phyloP scores from a whole-genome alignment of 2,329 filamentous ascomycete species.

The Colletotrichum ledebouriae region DNA sequence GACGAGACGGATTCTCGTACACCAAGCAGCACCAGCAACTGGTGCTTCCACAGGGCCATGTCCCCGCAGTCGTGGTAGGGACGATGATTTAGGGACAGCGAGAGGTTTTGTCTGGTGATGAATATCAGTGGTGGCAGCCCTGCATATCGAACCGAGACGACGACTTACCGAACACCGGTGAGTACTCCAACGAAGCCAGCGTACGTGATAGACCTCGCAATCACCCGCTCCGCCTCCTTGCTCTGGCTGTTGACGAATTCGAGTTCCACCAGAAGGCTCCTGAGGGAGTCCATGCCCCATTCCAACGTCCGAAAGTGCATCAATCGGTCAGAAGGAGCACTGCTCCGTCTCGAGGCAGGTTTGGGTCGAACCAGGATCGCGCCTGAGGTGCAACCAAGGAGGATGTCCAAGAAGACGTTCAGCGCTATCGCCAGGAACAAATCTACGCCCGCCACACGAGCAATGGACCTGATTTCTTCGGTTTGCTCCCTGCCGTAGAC shows the following conservation, averaged over 20 bases:
- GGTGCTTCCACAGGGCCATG: conserved; percentile 58
- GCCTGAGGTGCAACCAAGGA: conserved; percentile 74
- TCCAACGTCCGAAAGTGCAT: conserved; percentile 68
- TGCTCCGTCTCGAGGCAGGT: not conserved
- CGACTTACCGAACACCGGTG: conserved; percentile 60
- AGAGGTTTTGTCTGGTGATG: conserved; percentile 53
- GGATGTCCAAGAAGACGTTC: conserved; percentile 70
- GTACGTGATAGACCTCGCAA: conserved; percentile 64
- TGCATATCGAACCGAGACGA: not conserved
- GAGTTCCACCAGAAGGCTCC: conserved; percentile 64
- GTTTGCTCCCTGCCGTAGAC: conserved; percentile 68
- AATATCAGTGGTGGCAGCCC: not conserved
- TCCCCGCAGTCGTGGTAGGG: conserved; percentile 59
- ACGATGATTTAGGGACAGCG: conserved; percentile 65
- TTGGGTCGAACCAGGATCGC: not conserved
- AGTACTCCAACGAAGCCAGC: conserved; percentile 65
- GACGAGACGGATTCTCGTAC: conserved; percentile 66
- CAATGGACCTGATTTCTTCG: conserved; percentile 69
- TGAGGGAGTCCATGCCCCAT: conserved; percentile 66
- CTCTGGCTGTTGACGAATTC: conserved; percentile 58
- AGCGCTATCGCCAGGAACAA: conserved; percentile 70
- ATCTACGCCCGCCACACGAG: conserved; percentile 60
- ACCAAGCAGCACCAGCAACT: conserved; percentile 67
- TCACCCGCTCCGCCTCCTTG: conserved; percentile 50
- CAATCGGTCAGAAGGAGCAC: conserved; percentile 50